These are phyloP conservation scores for Trichosporon ovoides DNA, from an alignment of 1,284 basidiomycete genomes.

Conservation along the genomic window DNA sequence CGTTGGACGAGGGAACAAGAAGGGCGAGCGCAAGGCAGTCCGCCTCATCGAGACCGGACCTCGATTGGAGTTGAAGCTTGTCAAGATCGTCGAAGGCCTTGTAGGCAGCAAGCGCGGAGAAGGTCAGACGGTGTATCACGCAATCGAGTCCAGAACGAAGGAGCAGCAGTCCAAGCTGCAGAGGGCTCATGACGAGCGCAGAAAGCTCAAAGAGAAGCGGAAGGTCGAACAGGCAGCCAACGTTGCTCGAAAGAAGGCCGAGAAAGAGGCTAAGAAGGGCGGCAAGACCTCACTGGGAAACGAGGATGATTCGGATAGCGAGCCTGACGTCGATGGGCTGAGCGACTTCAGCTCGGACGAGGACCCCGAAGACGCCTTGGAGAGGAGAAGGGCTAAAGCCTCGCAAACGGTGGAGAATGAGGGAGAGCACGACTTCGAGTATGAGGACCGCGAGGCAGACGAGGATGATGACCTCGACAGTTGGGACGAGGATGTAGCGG, in stretches of 20 bases:
- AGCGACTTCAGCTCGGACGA: constrained; percentile 44
- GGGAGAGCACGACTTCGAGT: constrained; percentile 42
- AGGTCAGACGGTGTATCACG: constrained; percentile 83
- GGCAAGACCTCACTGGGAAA: constrained; percentile 35
- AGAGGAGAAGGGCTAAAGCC: constrained; percentile 29
- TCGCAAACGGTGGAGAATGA: constrained; percentile 34
- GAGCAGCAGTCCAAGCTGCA: constrained; percentile 63
- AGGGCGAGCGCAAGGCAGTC: constrained; percentile 84
- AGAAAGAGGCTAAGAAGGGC: constrained; percentile 37
- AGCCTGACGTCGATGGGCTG: constrained; percentile 49
- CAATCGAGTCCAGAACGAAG: constrained; percentile 72
- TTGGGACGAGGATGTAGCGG: constrained; percentile 46
- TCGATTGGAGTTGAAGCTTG: constrained; percentile 81
- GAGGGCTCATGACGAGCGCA: constrained; percentile 67
- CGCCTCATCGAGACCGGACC: constrained; percentile 91
- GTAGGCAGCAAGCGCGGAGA: constrained; percentile 63
- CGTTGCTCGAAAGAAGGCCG: constrained; percentile 69
- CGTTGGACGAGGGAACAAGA: constrained; percentile 87
- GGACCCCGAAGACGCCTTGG: constrained; percentile 47
- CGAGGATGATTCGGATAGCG: constrained; percentile 42
- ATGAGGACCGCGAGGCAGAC: constrained; percentile 53
- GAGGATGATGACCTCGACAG: constrained; percentile 54
- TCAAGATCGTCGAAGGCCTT: constrained; percentile 93
- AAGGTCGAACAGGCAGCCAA: constrained; percentile 83
- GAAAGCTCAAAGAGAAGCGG: constrained; percentile 66